phyloP scores from a whole-genome alignment of 140 eudicot genomes.

The Anethum foeniculum region DNA sequence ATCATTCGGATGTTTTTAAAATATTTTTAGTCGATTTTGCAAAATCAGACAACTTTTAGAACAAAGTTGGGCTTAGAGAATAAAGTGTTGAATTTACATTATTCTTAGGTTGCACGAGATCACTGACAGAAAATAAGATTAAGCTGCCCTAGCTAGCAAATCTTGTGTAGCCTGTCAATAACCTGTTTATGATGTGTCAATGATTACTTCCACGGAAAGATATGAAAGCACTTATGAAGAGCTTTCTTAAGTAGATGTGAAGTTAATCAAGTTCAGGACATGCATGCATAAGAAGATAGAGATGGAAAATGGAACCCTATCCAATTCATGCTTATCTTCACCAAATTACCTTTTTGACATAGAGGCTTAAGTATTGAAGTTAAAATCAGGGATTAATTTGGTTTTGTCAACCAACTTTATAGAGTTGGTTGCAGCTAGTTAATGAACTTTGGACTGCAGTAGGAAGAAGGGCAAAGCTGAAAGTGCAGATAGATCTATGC shows the following conservation, averaged over 20 bases:
- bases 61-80: no score
- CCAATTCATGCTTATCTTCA: not conserved
- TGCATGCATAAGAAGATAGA: not conserved
- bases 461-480: not conserved
- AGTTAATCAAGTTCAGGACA: not conserved
- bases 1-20: no score
- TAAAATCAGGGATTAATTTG: not conserved
- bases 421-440: not conserved
- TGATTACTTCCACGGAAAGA: not conserved
- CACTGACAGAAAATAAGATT: no score
- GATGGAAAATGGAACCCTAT: not conserved
- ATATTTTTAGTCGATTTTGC: no score
- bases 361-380: not conserved
- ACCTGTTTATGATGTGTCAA: not conserved
- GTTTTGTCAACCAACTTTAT: not conserved
- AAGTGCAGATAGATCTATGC: not conserved
- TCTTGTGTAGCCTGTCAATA: no score
- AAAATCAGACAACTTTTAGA: no score
- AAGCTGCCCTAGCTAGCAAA: no score
- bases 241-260: not conserved
- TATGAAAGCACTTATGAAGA: not conserved
- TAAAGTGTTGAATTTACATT: no score
- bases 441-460: not conserved
- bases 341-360: not conserved
- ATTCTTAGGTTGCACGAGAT: no score